Base-by-base conservation (phyloP, 2,329 filamentous ascomycete genomes). In the Botrytis aclada region DNA sequence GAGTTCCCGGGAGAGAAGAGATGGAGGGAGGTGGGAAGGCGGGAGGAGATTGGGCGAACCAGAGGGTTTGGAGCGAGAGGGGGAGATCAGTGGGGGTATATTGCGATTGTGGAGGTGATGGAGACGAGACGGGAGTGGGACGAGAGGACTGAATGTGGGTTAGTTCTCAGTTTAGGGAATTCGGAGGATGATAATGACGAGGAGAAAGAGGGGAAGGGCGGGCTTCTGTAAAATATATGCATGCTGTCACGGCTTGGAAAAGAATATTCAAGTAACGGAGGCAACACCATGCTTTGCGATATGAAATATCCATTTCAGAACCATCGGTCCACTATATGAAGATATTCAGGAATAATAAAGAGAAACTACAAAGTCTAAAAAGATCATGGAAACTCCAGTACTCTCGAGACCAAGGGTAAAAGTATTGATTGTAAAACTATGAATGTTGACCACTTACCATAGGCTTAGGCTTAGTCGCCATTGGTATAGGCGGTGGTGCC, bases 401-500 rank as follows among this genome's bases (percentile, higher is more conserved):
- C 1, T 47, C 2, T 56, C 25, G 25, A n/a, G 29, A 70, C 1
- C 4, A 34, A 45, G 18, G 8, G 16, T 20, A 71, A 39, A 51
- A 14, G 25, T 63, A 60, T 67, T 45, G 37, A 71, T 56, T 51
- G 32, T 41, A 64, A 16, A 58, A 32, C 34, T 75, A 72, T 75
- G 72, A 74, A 76, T 75, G 74, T 69, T 75, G 60, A 60, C 72
- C 72, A 80, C 79, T 80, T 77, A 81, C 79, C 76, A 64, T 72
- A 73, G 78, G 77, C 63, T 80, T 81, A 32, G 81, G 81, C 70
- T 81, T 82, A 61, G 77, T 82, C 56, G 77, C 64, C 56, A 79
- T 39, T 56, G 79, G 77, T 69, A 80, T 79, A 22, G 77, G 77
- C 37, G 78, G 79, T 25, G 79, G 76, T 18, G 62, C 18, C 73